Evolutionary conservation across 192 early-diverging fungal genomes (phyloP).

Genomic region (Backusella liffmaniae): DNA sequence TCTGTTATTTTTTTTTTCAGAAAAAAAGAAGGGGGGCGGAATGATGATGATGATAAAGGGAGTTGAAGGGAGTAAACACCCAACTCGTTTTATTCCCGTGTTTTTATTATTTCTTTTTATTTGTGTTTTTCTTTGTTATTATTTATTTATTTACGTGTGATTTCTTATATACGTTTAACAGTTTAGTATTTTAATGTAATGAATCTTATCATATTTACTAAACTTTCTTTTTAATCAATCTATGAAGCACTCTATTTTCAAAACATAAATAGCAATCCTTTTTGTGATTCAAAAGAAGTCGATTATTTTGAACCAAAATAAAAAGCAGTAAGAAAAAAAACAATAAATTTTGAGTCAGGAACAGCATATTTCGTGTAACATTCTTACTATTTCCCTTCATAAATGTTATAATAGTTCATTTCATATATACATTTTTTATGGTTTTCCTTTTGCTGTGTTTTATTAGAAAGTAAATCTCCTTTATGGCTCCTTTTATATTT

Average conservation of each 20-base stretch:
- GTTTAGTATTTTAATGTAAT: conserved; percentile 2
- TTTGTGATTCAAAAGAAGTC: neutral
- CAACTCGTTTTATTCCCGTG: conserved; percentile 5
- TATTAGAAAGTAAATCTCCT: neutral
- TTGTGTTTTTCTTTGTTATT: neutral
- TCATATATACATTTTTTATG: neutral
- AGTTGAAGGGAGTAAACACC: conserved; percentile 6
- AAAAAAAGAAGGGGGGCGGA: neutral
- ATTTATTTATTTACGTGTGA: neutral
- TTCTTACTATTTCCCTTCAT: neutral
- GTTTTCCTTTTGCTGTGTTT: neutral
- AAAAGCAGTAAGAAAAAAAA: neutral
- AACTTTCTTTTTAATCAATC: neutral
- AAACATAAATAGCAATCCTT: neutral
- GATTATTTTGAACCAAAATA: neutral
- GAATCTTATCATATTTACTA: neutral
- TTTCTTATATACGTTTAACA: neutral
- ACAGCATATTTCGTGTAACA: conserved; percentile 6
- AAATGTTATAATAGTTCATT: neutral
- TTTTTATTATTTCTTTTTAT: conserved; percentile 1
- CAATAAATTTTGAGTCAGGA: neutral
- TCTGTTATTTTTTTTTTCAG: neutral
- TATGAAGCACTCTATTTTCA: neutral
- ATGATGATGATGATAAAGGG: neutral
- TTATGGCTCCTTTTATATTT: neutral